A percentile compares a stretch with the other conserved stretches of the same genome.
Conservation (phyloP, 164 flowering plant genomes). For the Nymphaea colorata region DNA sequence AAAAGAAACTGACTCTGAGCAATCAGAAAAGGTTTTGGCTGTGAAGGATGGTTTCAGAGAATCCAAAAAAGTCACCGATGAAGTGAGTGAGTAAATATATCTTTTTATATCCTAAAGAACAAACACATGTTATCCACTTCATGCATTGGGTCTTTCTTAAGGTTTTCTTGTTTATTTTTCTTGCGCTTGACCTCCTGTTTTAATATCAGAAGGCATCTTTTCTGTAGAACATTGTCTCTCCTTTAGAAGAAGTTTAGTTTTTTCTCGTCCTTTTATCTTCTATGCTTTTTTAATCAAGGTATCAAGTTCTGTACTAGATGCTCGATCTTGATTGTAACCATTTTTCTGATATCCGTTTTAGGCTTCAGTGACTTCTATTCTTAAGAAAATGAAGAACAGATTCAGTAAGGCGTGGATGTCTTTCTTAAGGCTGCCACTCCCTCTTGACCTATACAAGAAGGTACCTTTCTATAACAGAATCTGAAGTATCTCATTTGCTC, state of each 20-base stretch:
- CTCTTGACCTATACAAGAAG: slow-evolving; percentile 88
- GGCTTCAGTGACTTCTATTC: slow-evolving; percentile 33
- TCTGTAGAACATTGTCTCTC: too few species aligned
- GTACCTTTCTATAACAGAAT: slow-evolving; percentile 19
- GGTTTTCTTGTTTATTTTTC: too few species aligned
- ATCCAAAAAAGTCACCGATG: slow-evolving; percentile 15
- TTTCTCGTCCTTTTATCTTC: too few species aligned
- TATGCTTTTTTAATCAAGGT: too few species aligned
- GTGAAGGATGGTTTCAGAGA: slow-evolving; percentile 16
- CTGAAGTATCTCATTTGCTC: not conserved
- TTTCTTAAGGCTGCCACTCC: slow-evolving; percentile 72
- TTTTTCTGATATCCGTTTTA: slow-evolving; percentile 12
- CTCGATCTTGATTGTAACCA: too few species aligned
- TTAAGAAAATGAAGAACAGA: slow-evolving; percentile 64
- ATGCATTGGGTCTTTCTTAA: too few species aligned
- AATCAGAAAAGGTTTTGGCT: slow-evolving; percentile 7
- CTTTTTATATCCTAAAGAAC: too few species aligned
- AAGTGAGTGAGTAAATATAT: slow-evolving; percentile 17
- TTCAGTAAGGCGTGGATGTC: slow-evolving; percentile 85
- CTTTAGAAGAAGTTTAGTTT: too few species aligned
- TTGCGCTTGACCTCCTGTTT: too few species aligned
- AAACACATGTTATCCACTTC: too few species aligned
- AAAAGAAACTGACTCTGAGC: slow-evolving; percentile 17
- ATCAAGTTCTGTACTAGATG: too few species aligned
- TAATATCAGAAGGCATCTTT: too few species aligned